A percentile compares a stretch with the other conserved stretches of the same genome.
Evolutionary conservation across 495 filamentous ascomycete species (phyloP).

Genomic region (Penicillium tannophilum): DNA sequence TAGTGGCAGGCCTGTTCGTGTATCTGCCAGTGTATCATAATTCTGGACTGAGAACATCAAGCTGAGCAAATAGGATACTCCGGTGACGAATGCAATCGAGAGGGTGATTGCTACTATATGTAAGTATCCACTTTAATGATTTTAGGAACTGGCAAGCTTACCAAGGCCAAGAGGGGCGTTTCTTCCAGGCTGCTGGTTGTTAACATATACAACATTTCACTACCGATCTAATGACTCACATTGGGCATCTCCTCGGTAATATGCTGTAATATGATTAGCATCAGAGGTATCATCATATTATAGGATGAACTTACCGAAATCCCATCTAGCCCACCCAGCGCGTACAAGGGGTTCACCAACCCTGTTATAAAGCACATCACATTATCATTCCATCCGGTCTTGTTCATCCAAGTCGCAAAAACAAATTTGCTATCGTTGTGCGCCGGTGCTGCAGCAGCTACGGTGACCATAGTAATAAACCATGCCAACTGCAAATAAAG

Average conservation of each 20-base stretch:
- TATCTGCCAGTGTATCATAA: slow-evolving; percentile 35
- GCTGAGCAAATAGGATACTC: slow-evolving; percentile 45
- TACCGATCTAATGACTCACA: slow-evolving; percentile 34
- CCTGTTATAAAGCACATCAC: slow-evolving; percentile 77
- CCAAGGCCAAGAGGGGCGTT: slow-evolving; percentile 38
- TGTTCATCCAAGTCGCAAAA: slow-evolving; percentile 65
- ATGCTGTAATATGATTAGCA: slow-evolving; percentile 48
- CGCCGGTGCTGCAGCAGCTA: slow-evolving; percentile 53
- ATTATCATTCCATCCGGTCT: slow-evolving; percentile 65
- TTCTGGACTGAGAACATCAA: slow-evolving; percentile 51
- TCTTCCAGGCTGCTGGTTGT: slow-evolving; percentile 26
- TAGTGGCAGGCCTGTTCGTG: slow-evolving; percentile 63
- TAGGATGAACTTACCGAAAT: slow-evolving; percentile 35
- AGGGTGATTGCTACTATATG: slow-evolving; percentile 38
- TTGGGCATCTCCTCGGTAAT: slow-evolving; percentile 78
- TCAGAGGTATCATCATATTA: slow-evolving; percentile 13
- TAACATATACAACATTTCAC: slow-evolving; percentile 8
- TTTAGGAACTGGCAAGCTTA: slow-evolving; percentile 10
- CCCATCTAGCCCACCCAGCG: slow-evolving; percentile 70
- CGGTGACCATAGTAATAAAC: slow-evolving; percentile 68
- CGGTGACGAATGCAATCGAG: slow-evolving; percentile 48
- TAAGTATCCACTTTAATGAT: slow-evolving; percentile 10
- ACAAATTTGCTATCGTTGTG: slow-evolving; percentile 65
- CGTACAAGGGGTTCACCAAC: slow-evolving; percentile 76
- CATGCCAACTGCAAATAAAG: slow-evolving; percentile 67